Evolutionary conservation across 2,329 filamentous ascomycete species (phyloP).

Genomic region (Fusarium domesticum): DNA sequence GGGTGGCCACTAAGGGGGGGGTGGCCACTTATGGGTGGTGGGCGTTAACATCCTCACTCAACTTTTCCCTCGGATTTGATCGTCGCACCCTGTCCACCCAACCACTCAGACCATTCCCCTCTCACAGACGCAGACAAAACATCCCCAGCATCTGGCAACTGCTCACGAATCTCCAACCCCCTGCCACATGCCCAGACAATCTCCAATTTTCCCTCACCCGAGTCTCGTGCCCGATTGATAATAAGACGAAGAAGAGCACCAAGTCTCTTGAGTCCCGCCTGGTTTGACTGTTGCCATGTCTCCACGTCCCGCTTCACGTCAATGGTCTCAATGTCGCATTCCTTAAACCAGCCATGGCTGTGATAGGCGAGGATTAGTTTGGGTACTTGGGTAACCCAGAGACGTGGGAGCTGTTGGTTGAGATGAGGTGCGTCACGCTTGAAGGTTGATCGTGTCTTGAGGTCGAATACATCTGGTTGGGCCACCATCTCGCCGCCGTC

Average conservation of each 20-base stretch:
- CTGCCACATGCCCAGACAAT: conserved; percentile 15
- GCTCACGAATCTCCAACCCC: conserved; percentile 26
- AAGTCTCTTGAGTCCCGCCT: conserved; percentile 31
- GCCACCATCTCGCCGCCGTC: conserved; percentile 28
- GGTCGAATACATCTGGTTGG: conserved; percentile 39
- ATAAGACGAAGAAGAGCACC: conserved; percentile 22
- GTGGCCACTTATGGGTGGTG: too few relatives aligned
- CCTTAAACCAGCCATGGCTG: conserved; percentile 31
- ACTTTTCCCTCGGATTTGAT: too few relatives aligned
- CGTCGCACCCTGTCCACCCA: conserved; percentile 3
- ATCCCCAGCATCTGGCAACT: conserved; percentile 21
- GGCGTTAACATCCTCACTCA: too few relatives aligned
- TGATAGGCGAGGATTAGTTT: conserved; percentile 44
- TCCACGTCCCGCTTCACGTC: conserved; percentile 32
- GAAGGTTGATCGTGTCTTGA: conserved; percentile 41
- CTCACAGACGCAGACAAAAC: conserved; percentile 22
- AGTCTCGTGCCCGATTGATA: conserved; percentile 7
- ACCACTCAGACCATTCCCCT: conserved; percentile 27
- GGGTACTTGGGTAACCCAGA: conserved; percentile 41
- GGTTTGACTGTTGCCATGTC: conserved; percentile 37
- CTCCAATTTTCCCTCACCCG: conserved; percentile 23
- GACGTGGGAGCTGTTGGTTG: conserved; percentile 38
- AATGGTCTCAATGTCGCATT: conserved; percentile 33
- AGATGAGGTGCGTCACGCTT: conserved; percentile 25
- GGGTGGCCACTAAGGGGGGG: too few relatives aligned